phyloP scores from a whole-genome alignment of 768 basidiomycete species.

The Lyophyllum shimeji region DNA sequence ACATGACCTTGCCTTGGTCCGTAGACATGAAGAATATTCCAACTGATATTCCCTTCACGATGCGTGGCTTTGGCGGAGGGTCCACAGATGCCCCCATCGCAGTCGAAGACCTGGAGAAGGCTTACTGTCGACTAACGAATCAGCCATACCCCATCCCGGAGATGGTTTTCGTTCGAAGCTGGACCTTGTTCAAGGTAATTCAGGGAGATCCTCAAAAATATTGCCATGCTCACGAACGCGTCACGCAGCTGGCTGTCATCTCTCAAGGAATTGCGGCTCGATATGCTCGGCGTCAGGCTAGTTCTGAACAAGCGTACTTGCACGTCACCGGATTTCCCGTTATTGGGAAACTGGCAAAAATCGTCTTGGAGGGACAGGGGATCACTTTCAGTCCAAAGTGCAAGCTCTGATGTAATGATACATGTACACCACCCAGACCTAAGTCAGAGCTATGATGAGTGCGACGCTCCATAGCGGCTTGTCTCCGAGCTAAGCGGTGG shows the following conservation, averaged over 20 bases:
- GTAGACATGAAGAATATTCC: constrained; percentile 46
- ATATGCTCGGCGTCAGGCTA: constrained; percentile 82
- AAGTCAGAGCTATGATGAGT: no score
- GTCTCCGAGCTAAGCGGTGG: no score
- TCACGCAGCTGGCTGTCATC: constrained; percentile 68
- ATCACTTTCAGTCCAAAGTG: constrained; percentile 26
- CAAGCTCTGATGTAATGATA: constrained; percentile 26
- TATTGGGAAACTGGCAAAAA: constrained; percentile 63
- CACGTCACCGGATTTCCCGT: constrained; percentile 51
- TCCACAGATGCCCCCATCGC: constrained; percentile 56
- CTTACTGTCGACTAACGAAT: constrained; percentile 69
- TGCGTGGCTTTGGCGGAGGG: constrained; percentile 67
- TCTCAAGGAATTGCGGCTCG: constrained; percentile 90
- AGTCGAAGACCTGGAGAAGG: constrained; percentile 73
- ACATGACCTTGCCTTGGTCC: constrained; percentile 85
- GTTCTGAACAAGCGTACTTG: constrained; percentile 70
- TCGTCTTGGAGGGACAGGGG: constrained; percentile 57
- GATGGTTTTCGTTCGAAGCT: constrained; percentile 80
- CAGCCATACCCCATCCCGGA: constrained; percentile 75
- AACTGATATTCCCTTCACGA: constrained; percentile 15
- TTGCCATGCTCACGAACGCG: not conserved
- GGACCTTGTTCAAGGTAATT: constrained; percentile 81
- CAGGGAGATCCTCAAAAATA: not conserved
- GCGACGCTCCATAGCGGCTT: no score
- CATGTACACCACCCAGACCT: not conserved